Evolutionary conservation across 177 flowering plant species (phyloP), one percentile per base, ranked within the genome.

Genomic region (Vitis hybrid): DNA sequence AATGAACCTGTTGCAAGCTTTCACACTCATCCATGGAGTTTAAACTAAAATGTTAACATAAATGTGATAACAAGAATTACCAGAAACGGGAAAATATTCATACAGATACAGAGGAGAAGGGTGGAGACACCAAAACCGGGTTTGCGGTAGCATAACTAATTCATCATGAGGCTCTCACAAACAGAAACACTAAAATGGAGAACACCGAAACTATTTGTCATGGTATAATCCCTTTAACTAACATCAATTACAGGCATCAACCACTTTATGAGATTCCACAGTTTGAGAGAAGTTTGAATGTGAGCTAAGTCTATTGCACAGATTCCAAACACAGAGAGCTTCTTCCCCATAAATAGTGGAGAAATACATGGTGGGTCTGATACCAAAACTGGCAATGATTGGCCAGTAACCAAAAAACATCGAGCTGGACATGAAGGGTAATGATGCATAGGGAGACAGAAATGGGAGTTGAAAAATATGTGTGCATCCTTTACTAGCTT

Each of bases 281-380:
- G 20, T 52, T 58, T 11, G 15, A 11, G 3, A 20, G 50, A 57
- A 5, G 27, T 66, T 32, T 27, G 18, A 56, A 58, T 17, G 10
- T 18, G 64, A 55, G 58, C 61, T 11, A 72, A 61, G 5, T 54
- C 71, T 66, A 69, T 24, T 68, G 68, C 81, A 79, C 76, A 72
- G 62, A 62, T 69, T 74, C 70, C 61, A 72, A 61, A 60, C 69
- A 64, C 61, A 63, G 64, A 70, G 54, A 24, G 65, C 64, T 32
- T 30, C 68, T 50, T 17, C 55, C 56, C 48, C 18, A 27, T 13
- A 50, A 21, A 61, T 46, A 65, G 24, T 6, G 53, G 20, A n/a
- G 8, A 11, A 58, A 61, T 61, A 48, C 76, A 56, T 6, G 71
- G 55, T 9, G 52, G 21, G 52, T 24, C 49, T 13, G 58, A 48